Conservation (phyloP, 208 protist species). For the Zelonia costaricensis region DNA sequence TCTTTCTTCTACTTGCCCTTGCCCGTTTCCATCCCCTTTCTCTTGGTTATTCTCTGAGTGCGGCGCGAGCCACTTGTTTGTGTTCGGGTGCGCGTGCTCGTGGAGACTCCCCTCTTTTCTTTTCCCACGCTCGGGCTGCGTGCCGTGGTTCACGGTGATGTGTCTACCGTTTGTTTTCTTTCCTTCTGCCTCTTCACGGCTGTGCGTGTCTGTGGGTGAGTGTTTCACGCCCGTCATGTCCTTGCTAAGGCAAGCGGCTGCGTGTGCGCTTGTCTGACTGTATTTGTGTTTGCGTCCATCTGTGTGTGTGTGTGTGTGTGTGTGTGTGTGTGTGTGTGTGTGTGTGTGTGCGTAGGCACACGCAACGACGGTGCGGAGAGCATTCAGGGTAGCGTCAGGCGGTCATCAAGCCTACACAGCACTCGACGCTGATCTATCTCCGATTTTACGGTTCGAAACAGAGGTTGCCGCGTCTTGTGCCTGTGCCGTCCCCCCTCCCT, state of each 20-base stretch:
- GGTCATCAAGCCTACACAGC: no score
- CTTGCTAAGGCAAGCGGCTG: background rate
- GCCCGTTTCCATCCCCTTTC: no score
- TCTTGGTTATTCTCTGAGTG: background rate
- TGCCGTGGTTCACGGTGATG: no score
- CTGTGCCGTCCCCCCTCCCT: no score
- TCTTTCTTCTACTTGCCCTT: constrained; percentile 1
- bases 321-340: background rate
- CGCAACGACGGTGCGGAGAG: background rate
- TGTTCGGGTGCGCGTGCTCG: no score
- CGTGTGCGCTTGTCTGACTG: background rate
- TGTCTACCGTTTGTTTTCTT: background rate
- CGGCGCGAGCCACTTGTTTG: background rate
- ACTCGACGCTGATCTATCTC: no score
- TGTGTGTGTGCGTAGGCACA: background rate
- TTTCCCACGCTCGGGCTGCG: no score
- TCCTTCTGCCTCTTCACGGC: background rate
- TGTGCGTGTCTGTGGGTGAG: background rate
- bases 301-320: background rate
- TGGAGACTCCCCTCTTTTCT: background rate
- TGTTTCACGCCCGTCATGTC: background rate
- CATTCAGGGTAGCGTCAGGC: background rate
- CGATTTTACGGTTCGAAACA: background rate
- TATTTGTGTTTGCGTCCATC: background rate
- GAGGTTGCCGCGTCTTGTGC: no score